Evolutionary conservation across 495 filamentous ascomycete genomes (phyloP), one percentile per base, ranked within the genome.

Genomic region (Tuber umbilicatum): DNA sequence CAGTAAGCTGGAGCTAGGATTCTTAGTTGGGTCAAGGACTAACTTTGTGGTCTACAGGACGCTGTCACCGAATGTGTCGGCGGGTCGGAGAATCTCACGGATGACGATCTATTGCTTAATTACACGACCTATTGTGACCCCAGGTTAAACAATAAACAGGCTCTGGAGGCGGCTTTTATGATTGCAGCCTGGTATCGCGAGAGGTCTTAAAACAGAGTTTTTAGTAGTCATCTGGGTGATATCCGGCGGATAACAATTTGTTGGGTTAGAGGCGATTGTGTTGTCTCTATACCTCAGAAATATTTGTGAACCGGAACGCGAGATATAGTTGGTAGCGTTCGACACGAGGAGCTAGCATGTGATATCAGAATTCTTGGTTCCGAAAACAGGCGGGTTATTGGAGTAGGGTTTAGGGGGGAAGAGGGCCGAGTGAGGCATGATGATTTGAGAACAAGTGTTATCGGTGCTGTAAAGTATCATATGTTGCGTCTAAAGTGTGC

Each of bases 121-220:
- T 99, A 99, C 83, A 96, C 92, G 3, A 95, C 91, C 40, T 97
- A 94, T 86, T 99, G 95, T 83, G 95, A 99, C 82, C 95, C 95
- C 5, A 85, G 95, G 17, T 85, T 99, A 69, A 99, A 99, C 82
- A 95, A 98, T 87, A 97, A 97, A 84, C 95, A 99, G 85, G 93
- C 95, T 23, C 87, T 99, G 38, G 95, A 99, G 84, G 84, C 97
- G 82, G 93, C 95, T 2, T 99, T 99, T 83, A 83, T 99, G 81
- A 89, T 99, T 73, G 95, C 95, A 2, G 93, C 91, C 12, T 92
- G 93, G 82, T 97, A 91, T 84, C 85, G 91, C 9, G 86, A 80
- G 55, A 79, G 81, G 69, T 23, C 38, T 45, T 79, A 37, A 78
- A 16, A 16, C 1, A 14, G 16, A n/a, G 21, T 37, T 39, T 31